Conservation (phyloP, 2,329 filamentous ascomycete species). For the Cordyceps fumosorosea region DNA sequence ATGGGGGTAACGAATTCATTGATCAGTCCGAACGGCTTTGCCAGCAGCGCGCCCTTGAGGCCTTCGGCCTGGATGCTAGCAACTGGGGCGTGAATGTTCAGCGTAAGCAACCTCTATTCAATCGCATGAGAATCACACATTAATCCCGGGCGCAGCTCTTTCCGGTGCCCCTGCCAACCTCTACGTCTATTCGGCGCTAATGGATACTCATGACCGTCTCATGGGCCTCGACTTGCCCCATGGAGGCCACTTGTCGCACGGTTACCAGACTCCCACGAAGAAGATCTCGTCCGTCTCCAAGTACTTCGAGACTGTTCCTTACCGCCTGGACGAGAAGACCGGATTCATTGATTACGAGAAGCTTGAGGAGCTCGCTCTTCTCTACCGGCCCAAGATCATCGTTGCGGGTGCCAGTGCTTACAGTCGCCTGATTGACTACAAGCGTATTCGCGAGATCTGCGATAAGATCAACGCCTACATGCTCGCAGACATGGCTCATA, state of each 20-base stretch:
- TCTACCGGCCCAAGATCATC: slow-evolving; percentile 94
- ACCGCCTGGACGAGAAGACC: slow-evolving; percentile 82
- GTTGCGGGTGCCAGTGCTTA: slow-evolving; percentile 94
- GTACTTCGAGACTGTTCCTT: slow-evolving; percentile 97
- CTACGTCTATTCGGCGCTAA: slow-evolving; percentile 91
- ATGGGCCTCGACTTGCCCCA: slow-evolving; percentile 97
- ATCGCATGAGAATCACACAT: neutral
- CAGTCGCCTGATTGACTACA: slow-evolving; percentile 92
- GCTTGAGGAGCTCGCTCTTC: slow-evolving; percentile 75
- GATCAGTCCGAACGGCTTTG: slow-evolving; percentile 84
- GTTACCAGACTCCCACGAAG: slow-evolving; percentile 89
- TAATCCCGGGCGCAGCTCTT: slow-evolving; percentile 50
- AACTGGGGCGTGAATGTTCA: slow-evolving; percentile 98
- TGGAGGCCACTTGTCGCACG: slow-evolving; percentile 91
- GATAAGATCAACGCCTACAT: slow-evolving; percentile 91
- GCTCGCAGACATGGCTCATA: slow-evolving; percentile 93
- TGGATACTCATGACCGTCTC: slow-evolving; percentile 86
- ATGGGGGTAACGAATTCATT: slow-evolving; percentile 94
- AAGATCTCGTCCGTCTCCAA: slow-evolving; percentile 98
- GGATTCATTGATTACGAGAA: slow-evolving; percentile 93
- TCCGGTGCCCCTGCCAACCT: slow-evolving; percentile 71
- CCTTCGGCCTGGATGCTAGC: slow-evolving; percentile 74
- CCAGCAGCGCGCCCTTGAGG: slow-evolving; percentile 81
- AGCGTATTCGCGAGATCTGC: slow-evolving; percentile 81
- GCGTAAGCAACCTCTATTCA: slow-evolving; percentile 43